These are phyloP conservation scores for Acacia confusa DNA, from an alignment of 306 rosid genomes.

Conservation along the genomic window DNA sequence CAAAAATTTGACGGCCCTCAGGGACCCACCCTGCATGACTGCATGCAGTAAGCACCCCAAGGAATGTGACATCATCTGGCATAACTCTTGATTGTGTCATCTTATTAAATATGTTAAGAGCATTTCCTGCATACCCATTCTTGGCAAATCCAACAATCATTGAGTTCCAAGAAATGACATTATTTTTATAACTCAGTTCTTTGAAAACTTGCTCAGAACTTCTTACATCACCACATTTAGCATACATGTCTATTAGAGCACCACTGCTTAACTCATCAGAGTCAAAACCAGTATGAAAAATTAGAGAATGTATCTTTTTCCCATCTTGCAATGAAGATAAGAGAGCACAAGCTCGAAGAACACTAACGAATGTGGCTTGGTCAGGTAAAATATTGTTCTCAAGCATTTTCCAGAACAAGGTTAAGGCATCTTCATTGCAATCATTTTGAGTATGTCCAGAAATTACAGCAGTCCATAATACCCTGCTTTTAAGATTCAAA, in stretches of 20 bases:
- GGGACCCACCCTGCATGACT: conserved; percentile 78
- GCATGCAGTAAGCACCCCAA: conserved; percentile 84
- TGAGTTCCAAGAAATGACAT: conserved; percentile 82
- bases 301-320: conserved; percentile 59
- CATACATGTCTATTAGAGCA: conserved; percentile 85
- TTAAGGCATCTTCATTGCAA: conserved; percentile 54
- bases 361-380: conserved; percentile 83
- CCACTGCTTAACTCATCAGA: conserved; percentile 69
- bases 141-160: conserved; percentile 86
- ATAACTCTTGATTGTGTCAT: conserved; percentile 46
- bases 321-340: conserved; percentile 63
- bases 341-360: conserved; percentile 68
- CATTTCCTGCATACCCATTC: conserved; percentile 68
- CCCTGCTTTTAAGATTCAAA: conserved; percentile 50
- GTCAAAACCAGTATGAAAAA: conserved; percentile 69
- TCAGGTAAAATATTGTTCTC: conserved; percentile 58
- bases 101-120: conserved; percentile 56
- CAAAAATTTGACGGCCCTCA: conserved; percentile 61
- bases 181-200: conserved; percentile 56
- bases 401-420: conserved; percentile 59
- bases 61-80: conserved; percentile 82
- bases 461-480: conserved; percentile 69
- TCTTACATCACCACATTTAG: conserved; percentile 74
- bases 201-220: conserved; percentile 61
- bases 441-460: conserved; percentile 70